Base-by-base conservation (phyloP, 2,329 filamentous ascomycete species). In the Cladosporium sp. region DNA sequence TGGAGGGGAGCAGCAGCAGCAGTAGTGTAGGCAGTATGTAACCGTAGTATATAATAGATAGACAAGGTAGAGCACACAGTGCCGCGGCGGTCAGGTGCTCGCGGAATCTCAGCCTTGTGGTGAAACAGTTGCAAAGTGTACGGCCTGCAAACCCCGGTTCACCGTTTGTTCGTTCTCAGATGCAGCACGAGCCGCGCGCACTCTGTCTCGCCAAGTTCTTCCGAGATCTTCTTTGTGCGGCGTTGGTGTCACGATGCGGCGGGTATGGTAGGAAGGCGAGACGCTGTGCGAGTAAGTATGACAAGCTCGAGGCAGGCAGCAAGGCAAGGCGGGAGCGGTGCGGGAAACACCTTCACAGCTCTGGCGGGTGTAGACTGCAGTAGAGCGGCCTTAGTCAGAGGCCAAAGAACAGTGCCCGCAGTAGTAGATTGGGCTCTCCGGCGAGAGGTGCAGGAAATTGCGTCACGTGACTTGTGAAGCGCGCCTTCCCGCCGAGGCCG, bases 151-250 rank as follows among this genome's bases (percentile, higher is more conserved):
- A 55, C 61, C 61, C 49, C 61, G 61, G 61, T 38, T 57, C 51
- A 36, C 34, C 26, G 34, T 38, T 18, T 4, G 15, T n/a, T 34
- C 49, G 49, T 63, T 54, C 49, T 63, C 41, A 47, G 47, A n/a
- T 63, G 60, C 60, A 52, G 60, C 60, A 63, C 60, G 60, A 63
- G 60, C 60, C 60, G 60, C 60, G 47, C 59, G 49, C 52, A 38
- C n/a, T 58, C 34, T n/a, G n/a, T 61, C 18, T 59, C 32, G 60
- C 47, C 60, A 41, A 44, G 60, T 10, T 21, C 14, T n/a, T n/a
- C 32, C 30, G 28, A 28, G 61, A 64, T 64, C 51, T 64, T 47
- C 61, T 57, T 64, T 57, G 61, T 64, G 61, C 51, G 47, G 61
- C 61, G 24, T 21, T 49, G 61, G 61, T 64, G 51, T 44, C 49